These are phyloP conservation scores for Penicillium sp. DNA, from an alignment of 2,329 filamentous ascomycete species.

Conservation along the genomic window DNA sequence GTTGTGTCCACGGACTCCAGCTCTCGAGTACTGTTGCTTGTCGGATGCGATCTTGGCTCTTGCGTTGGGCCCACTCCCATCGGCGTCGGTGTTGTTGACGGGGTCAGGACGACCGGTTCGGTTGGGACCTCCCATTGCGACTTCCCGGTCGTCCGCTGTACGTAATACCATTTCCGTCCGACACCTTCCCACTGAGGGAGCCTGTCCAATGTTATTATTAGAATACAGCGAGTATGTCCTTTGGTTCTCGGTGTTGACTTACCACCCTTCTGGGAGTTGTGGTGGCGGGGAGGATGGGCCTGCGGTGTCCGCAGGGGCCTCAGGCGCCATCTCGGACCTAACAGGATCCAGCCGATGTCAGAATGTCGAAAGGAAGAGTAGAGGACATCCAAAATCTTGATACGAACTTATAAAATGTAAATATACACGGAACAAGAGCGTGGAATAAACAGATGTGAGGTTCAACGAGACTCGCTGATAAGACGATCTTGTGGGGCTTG, in stretches of 20 bases:
- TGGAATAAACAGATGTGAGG: neutral
- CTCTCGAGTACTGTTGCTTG: conserved; percentile 16
- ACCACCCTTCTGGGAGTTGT: conserved; percentile 34
- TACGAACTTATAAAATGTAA: neutral
- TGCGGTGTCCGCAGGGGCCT: conserved; percentile 31
- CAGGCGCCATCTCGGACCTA: conserved; percentile 19
- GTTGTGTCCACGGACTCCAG: conserved; percentile 7
- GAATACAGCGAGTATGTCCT: neutral
- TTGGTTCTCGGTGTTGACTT: conserved; percentile 10
- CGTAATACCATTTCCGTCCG: conserved; percentile 34
- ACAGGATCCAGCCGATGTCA: neutral
- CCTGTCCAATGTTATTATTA: conserved; percentile 17
- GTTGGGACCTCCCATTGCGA: conserved; percentile 37
- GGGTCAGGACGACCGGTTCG: conserved; percentile 32
- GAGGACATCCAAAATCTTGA: neutral
- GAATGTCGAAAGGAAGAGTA: neutral
- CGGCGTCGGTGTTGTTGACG: conserved; percentile 26
- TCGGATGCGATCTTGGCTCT: conserved; percentile 21
- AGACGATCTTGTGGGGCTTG: conserved; percentile 19
- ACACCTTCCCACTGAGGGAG: conserved; percentile 35
- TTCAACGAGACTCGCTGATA: conserved; percentile 6
- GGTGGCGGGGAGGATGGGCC: conserved; percentile 34
- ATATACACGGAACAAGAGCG: neutral
- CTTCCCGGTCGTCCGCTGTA: conserved; percentile 33
- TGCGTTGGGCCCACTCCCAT: conserved; percentile 23